Percentiles rank a stretch among this genome's conserved stretches.
Conservation (phyloP, 2,329 filamentous ascomycete genomes). For the Monosporascus sp. region DNA sequence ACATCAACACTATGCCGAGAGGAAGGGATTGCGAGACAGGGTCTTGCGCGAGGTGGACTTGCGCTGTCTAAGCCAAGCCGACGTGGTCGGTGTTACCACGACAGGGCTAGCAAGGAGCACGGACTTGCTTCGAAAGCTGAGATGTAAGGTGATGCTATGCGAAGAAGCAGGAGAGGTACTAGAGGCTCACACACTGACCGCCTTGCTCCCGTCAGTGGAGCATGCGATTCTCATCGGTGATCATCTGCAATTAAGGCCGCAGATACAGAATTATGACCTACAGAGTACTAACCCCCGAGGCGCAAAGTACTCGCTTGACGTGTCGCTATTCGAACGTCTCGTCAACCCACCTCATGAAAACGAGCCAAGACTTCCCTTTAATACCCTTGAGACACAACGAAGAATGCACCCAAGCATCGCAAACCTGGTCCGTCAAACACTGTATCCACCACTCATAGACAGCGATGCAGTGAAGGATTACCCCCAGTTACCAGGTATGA, state of each 20-base stretch:
- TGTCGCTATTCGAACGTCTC: conserved; percentile 58
- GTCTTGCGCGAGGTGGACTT: conserved; percentile 29
- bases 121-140: conserved; percentile 41
- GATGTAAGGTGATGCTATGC: conserved; percentile 54
- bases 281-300: conserved; percentile 45
- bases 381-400: conserved; percentile 33
- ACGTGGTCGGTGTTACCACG: conserved; percentile 56
- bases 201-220: conserved; percentile 54
- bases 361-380: conserved; percentile 20
- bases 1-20: conserved; percentile 5
- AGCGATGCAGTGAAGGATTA: conserved; percentile 28
- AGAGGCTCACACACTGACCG: conserved; percentile 56
- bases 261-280: conserved; percentile 50
- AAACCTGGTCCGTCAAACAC: conserved; percentile 43
- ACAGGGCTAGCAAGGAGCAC: conserved; percentile 51
- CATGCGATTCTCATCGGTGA: conserved; percentile 62
- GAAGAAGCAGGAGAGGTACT: conserved; percentile 67
- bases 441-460: conserved; percentile 50
- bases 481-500: conserved; percentile 44
- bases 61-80: conserved; percentile 31
- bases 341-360: conserved; percentile 24
- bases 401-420: conserved; percentile 58
- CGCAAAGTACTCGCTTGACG: conserved; percentile 47
- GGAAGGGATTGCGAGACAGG: conserved; percentile 10
- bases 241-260: conserved; percentile 56